Percentiles rank a stretch among this genome's conserved stretches.
Conservation (phyloP, 768 basidiomycete genomes). For the Mycena alexandri region DNA sequence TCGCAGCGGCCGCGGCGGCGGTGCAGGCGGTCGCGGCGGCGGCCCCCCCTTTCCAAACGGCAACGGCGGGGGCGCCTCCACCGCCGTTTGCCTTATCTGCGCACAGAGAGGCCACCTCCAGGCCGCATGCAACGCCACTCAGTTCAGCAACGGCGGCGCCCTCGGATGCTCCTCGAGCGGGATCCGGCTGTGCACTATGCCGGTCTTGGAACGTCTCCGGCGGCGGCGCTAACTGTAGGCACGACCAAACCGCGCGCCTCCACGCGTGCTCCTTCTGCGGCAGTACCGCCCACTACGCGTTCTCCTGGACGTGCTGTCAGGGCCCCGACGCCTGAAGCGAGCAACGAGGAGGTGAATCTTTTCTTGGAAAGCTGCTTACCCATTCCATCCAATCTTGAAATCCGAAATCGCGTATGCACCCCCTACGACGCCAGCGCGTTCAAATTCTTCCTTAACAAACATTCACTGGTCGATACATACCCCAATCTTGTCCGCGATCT, state of each 20-base stretch:
- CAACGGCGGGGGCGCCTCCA: not conserved
- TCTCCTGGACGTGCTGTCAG: constrained; percentile 3
- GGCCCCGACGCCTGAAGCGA: not conserved
- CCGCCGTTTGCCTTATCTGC: constrained; percentile 4
- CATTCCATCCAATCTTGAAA: not conserved
- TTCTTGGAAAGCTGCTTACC: constrained; percentile 12
- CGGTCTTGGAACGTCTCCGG: not conserved
- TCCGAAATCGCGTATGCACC: not conserved
- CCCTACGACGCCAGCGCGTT: constrained; percentile 6
- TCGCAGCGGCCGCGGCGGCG: too few relatives aligned
- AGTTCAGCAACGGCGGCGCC: not conserved
- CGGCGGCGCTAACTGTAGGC: not conserved
- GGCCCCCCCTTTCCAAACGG: constrained; percentile 2
- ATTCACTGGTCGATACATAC: not conserved
- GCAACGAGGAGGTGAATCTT: not conserved
- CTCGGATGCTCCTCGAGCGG: not conserved
- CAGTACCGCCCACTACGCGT: not conserved
- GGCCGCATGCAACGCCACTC: not conserved
- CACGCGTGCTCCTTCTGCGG: constrained; percentile 17
- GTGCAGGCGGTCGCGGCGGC: not conserved
- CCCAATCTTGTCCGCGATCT: constrained; percentile 12
- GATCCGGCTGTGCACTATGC: not conserved
- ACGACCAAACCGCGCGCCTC: not conserved
- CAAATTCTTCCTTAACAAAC: not conserved
- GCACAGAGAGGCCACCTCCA: not conserved